Evolutionary conservation across 2,329 filamentous ascomycete species (phyloP), one percentile per base, ranked within the genome.

Genomic region (Cercospora janseana): DNA sequence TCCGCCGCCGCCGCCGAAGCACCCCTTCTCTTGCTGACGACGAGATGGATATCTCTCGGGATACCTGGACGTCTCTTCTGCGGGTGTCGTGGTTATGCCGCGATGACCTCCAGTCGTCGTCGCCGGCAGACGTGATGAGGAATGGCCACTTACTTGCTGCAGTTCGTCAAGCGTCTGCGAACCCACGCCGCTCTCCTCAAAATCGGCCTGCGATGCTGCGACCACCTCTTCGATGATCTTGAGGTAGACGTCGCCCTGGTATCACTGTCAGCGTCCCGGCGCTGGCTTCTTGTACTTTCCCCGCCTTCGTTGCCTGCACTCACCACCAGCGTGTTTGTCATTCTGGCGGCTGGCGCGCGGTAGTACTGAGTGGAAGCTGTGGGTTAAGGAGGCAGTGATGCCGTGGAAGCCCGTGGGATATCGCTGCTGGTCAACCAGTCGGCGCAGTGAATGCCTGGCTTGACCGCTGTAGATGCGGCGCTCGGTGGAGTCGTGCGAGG

Each of bases 131-230:
- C 44, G 42, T 4, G 27, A 42, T 6, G 23, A 32, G 35, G 38
- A 48, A 18, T n/a, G 16, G 50, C 51, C 51, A 64, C 60, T 80
- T 77, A 97, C 92, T 82, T 85, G 80, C 72, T 85, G 85, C 77
- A 98, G 77, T 70, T 95, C 88, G 60, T 92, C 83, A 64, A 98
- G 75, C 44, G 92, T 92, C 62, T 81, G 77, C 69, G 92, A 86
- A 63, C 95, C 89, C 59, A 97, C 86, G 63, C 93, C 93, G 62
- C 86, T 89, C 74, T 98, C 93, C 71, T 98, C 93, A 69, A 98
- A 97, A 72, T 97, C 93, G 66, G 92, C 87, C 66, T 88, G 82
- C 66, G 92, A 96, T 60, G 69, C 67, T 42, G 64, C 60, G 52
- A 75, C 68, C 54, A 77, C 74, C 63, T 87, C 86, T 63, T 92